Base-by-base conservation (phyloP, 176 grass and related monocot species). In the Oryza glaberrima region DNA sequence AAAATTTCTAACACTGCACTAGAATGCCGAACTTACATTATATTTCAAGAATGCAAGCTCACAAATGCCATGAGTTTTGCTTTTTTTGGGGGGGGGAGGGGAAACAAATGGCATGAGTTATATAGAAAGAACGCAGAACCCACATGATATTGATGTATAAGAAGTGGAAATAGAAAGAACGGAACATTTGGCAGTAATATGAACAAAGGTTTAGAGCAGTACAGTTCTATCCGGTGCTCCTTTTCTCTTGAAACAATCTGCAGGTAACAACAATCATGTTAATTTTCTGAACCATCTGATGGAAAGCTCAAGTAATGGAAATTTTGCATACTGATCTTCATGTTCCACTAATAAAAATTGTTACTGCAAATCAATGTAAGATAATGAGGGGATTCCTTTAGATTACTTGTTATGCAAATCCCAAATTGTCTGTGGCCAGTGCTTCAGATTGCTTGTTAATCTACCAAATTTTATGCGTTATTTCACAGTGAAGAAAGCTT, bases 201-300 rank as follows among this genome's bases (percentile, higher is more conserved):
- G 41, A 45, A 72, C 72, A 77, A 77, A 23, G 72, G 44, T 66
- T 86, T 77, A 41, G 23, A 51, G 45, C 7, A 14, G 66, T 85
- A 41, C 9, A 36, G 32, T 63, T 63, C 58, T 19, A 63, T 23
- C 19, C 2, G 8, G 20, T 10, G 8, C 22, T 23, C 54, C 43
- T 54, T 85, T 85, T 44, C 9, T 19, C 78, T 82, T 65, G 43
- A 71, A 86, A 88, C 77, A 22, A 77, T 71, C 72, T 85, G 72
- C 65, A 77, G 34, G 22, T 76, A 54, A 82, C 44, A 60, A 66
- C 72, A 77, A 77, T 22, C 65, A 77, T 77, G 65, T 84, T 48
- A 77, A 23, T 47, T 70, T 77, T 77, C 44, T 16, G 61, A 65
- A 70, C 22, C 58, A 63, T 32, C 6, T 30, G 47, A 70, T 56